A percentile compares a stretch with the other conserved stretches of the same genome.
phyloP scores from a whole-genome alignment of 306 rosid species.

The Cicer chorassanicum region DNA sequence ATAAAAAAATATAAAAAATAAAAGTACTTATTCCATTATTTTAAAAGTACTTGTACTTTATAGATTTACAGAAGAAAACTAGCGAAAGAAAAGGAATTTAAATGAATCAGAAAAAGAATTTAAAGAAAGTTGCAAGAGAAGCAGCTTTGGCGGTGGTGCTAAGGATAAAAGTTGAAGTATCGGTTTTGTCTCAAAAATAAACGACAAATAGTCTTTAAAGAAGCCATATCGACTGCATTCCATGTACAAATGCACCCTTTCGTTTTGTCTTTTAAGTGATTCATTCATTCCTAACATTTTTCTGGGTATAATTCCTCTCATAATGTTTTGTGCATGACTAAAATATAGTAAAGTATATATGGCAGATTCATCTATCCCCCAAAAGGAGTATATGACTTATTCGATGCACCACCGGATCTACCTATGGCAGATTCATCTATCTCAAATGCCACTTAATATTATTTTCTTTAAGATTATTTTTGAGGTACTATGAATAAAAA shows the following conservation, averaged over 20 bases:
- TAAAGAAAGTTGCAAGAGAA: conserved; percentile 1
- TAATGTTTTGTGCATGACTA: conserved; percentile 9
- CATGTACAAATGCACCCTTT: conserved; percentile 50
- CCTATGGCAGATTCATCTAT: too few relatives aligned
- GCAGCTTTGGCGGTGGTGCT: conserved; percentile 44
- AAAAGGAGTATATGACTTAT: conserved; percentile 11
- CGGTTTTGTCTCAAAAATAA: conserved; percentile 49
- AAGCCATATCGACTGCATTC: conserved; percentile 48
- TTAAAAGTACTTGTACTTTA: too few relatives aligned
- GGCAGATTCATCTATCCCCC: conserved; percentile 6
- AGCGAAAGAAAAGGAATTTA: too few relatives aligned
- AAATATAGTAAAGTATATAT: not conserved
- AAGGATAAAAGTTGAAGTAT: conserved; percentile 27
- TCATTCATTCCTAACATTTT: not conserved
- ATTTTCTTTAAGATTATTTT: too few relatives aligned
- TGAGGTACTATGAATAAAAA: too few relatives aligned
- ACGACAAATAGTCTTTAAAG: conserved; percentile 57
- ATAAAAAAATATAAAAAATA: too few relatives aligned
- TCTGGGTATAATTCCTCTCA: conserved; percentile 4
- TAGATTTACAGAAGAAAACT: too few relatives aligned
- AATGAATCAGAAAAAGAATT: not conserved
- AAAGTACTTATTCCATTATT: too few relatives aligned
- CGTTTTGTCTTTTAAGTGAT: conserved; percentile 46
- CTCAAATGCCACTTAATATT: too few relatives aligned
- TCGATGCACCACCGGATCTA: conserved; percentile 12